Evolutionary conservation across 352 stramenopile species (phyloP).

Genomic region (Globisporangium ultimum): DNA sequence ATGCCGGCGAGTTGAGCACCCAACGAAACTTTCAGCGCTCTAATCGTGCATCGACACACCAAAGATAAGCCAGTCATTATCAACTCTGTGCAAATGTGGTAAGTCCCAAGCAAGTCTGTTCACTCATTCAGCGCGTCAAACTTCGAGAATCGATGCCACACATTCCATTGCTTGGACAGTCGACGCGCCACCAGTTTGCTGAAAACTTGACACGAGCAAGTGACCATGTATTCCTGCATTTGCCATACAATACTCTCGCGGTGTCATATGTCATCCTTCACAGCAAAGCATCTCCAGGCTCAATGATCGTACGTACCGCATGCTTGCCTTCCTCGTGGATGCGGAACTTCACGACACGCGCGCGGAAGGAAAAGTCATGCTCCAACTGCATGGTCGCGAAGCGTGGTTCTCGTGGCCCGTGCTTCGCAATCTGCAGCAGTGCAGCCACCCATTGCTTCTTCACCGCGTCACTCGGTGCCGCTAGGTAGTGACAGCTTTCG

Average conservation of each 20-base stretch:
- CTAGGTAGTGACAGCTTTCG: constrained; percentile 39
- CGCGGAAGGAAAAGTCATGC: constrained; percentile 42
- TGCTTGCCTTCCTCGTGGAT: constrained; percentile 41
- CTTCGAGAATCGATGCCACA: constrained; percentile 68
- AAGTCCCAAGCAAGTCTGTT: not conserved
- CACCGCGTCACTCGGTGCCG: constrained; percentile 27
- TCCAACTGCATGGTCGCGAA: constrained; percentile 29
- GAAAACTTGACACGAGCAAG: constrained; percentile 53
- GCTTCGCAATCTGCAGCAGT: constrained; percentile 36
- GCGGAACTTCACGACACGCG: constrained; percentile 36
- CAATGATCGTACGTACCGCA: constrained; percentile 24
- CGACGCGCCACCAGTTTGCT: constrained; percentile 40
- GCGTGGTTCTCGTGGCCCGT: constrained; percentile 38
- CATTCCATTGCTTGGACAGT: constrained; percentile 52
- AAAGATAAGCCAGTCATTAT: not conserved
- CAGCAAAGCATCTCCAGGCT: not conserved
- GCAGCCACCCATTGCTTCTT: constrained; percentile 60
- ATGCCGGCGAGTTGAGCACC: constrained; percentile 39
- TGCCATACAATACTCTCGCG: too few relatives aligned
- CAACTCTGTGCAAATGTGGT: not conserved
- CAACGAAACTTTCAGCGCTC: constrained; percentile 40
- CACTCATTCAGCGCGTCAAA: constrained; percentile 61
- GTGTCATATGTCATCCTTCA: not conserved
- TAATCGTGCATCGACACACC: constrained; percentile 10
- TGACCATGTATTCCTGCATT: constrained; percentile 59